Percentiles rank a stretch among this genome's conserved stretches.
Evolutionary conservation across 1,284 basidiomycete genomes (phyloP).

Genomic region (Porodaedalea pini): DNA sequence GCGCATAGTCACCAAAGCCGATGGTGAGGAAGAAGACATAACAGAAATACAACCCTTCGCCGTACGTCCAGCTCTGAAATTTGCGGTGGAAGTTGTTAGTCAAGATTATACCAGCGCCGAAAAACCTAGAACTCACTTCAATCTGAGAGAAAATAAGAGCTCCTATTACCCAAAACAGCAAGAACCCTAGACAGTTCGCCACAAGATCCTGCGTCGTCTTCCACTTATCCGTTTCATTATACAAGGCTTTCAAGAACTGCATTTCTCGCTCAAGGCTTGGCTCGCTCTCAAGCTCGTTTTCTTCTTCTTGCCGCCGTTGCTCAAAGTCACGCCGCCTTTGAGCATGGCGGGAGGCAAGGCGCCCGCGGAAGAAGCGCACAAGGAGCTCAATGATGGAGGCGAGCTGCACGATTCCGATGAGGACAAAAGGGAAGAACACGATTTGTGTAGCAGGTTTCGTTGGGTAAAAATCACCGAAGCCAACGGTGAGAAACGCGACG

Average conservation of each 20-base stretch:
- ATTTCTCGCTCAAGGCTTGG: constrained; percentile 18
- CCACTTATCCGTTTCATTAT: not conserved
- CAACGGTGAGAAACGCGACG: constrained; percentile 70
- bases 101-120: not conserved
- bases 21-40: constrained; percentile 21
- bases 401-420: constrained; percentile 58
- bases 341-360: constrained; percentile 7
- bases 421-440: constrained; percentile 56
- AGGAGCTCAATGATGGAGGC: constrained; percentile 27
- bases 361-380: constrained; percentile 17
- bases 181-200: constrained; percentile 9
- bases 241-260: constrained; percentile 14
- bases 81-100: not conserved
- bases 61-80: constrained; percentile 20
- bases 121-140: constrained; percentile 15
- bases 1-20: constrained; percentile 20
- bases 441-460: constrained; percentile 43
- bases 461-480: constrained; percentile 76
- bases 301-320: constrained; percentile 17
- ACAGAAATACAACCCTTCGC: constrained; percentile 20
- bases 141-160: constrained; percentile 21
- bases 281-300: not conserved
- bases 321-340: constrained; percentile 8
- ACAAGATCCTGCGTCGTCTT: constrained; percentile 5
- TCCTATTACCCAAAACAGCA: constrained; percentile 20